Percentiles rank a stretch among this genome's conserved stretches.
phyloP scores from a whole-genome alignment of 768 basidiomycete genomes.

The Russula lepida region DNA sequence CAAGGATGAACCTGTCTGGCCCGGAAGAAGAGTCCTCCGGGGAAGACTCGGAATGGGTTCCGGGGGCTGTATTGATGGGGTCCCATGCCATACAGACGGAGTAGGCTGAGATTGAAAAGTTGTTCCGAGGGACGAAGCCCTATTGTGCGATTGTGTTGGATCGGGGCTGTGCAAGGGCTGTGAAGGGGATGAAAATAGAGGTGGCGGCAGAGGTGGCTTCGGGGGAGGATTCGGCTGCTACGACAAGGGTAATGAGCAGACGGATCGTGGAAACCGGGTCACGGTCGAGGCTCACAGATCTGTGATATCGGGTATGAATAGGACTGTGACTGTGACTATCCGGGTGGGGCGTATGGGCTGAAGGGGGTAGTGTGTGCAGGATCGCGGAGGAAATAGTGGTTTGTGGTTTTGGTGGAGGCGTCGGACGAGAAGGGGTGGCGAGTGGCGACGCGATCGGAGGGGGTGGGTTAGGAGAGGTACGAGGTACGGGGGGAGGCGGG shows the following conservation, averaged over 20 bases:
- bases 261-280: conserved; percentile 9
- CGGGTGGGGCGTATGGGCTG: not conserved
- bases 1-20: conserved; percentile 24
- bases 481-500: conserved; percentile 21
- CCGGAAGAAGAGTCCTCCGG: conserved; percentile 26
- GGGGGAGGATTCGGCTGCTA: conserved; percentile 22
- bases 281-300: conserved; percentile 11
- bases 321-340: conserved; percentile 13
- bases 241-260: conserved; percentile 17
- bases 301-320: conserved; percentile 4
- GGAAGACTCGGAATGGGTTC: conserved; percentile 8
- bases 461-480: conserved; percentile 4
- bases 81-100: conserved; percentile 1
- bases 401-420: conserved; percentile 15
- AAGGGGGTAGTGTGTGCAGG: not conserved
- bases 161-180: conserved; percentile 18
- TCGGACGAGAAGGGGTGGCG: conserved; percentile 22
- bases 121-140: conserved; percentile 19
- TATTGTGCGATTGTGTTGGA: conserved; percentile 20
- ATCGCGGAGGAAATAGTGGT: conserved; percentile 2
- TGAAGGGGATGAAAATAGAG: conserved; percentile 28
- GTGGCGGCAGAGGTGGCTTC: conserved; percentile 32
- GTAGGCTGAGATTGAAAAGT: conserved; percentile 3
- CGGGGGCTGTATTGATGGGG: not conserved
- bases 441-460: conserved; percentile 14